Percentiles rank a stretch among this genome's conserved stretches.
Evolutionary conservation across 805 yeast genomes (phyloP).

Genomic region (Barnettozyma sp.): DNA sequence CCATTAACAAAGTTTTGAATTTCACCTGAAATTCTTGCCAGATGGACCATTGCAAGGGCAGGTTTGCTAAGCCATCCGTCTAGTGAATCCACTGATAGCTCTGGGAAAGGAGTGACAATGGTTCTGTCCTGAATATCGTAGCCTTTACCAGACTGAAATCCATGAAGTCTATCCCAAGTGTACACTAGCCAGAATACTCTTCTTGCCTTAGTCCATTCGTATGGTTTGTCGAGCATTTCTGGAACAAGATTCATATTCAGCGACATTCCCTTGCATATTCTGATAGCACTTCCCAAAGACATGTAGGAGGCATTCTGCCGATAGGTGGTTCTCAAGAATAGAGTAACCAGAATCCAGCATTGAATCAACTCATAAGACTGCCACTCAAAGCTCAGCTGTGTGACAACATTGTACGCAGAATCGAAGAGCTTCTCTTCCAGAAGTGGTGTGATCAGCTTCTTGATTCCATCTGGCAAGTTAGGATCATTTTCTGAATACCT

Average conservation of each 20-base stretch:
- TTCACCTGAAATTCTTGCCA: constrained; percentile 34
- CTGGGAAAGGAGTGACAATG: constrained; percentile 28
- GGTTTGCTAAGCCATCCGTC: constrained; percentile 43
- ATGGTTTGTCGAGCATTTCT: constrained; percentile 18
- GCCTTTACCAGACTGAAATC: constrained; percentile 45
- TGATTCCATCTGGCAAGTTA: constrained; percentile 12
- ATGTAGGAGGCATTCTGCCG: constrained; percentile 38
- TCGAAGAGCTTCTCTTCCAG: constrained; percentile 39
- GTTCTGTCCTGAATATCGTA: constrained; percentile 33
- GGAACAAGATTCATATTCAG: constrained; percentile 29
- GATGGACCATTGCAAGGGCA: constrained; percentile 38
- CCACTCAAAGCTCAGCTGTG: constrained; percentile 42
- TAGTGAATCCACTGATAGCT: constrained; percentile 14
- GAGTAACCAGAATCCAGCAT: constrained; percentile 40
- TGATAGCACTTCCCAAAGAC: constrained; percentile 36
- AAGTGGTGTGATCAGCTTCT: constrained; percentile 15
- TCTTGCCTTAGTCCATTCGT: constrained; percentile 39
- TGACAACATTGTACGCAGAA: constrained; percentile 32
- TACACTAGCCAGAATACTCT: constrained; percentile 51
- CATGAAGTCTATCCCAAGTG: constrained; percentile 46
- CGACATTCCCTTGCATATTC: constrained; percentile 40
- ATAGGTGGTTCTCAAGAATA: constrained; percentile 37
- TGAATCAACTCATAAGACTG: constrained; percentile 45
- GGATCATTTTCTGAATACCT: constrained; percentile 40
- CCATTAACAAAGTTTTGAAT: constrained; percentile 25